Evolutionary conservation across 2,329 filamentous ascomycete species (phyloP), one percentile per base, ranked within the genome.

Genomic region (Cercospora sojina): DNA sequence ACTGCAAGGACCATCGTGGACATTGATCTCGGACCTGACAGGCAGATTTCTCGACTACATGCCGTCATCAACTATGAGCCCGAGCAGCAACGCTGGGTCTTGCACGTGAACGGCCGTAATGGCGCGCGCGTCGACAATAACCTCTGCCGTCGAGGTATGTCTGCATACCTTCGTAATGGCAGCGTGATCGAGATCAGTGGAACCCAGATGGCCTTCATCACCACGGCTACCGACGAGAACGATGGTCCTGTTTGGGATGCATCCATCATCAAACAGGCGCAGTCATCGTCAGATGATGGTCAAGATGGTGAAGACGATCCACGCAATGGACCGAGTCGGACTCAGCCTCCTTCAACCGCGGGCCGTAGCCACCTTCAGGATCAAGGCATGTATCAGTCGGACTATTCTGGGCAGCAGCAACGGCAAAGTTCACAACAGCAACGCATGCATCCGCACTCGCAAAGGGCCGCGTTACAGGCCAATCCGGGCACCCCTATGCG

Each of bases 191-290:
- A 97, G 75, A 91, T 98, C 75, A 91, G 90, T 73, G 91, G 91
- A 62, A 91, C 95, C 0, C 94, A 99, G 81, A 99, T 99, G 95
- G 94, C 98, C 84, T 99, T 99, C 79, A 92, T 97, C 57, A 87
- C 96, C n/a, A 94, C 95, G 0, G 88, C 87, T 91, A 74, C 85
- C 85, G 23, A 86, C 81, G 73, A 93, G 90, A 75, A 85, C 91
- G 86, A 91, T 72, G 88, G 91, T 55, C 89, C 90, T 32, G 85
- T 87, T 27, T 81, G 88, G 74, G 77, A 78, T 65, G 77, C 75
- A 32, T 76, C 77, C 5, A 78, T 79, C 65, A 72, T 79, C 32
- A 74, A 74, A 41, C 77, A 79, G 51, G 75, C 75, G 7, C 76
- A 78, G 67, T 77, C 75, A 62, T 80, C 80, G 16, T 82, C 82